phyloP scores from a whole-genome alignment of 2,329 filamentous ascomycete species.

The Colletotrichum sp. region DNA sequence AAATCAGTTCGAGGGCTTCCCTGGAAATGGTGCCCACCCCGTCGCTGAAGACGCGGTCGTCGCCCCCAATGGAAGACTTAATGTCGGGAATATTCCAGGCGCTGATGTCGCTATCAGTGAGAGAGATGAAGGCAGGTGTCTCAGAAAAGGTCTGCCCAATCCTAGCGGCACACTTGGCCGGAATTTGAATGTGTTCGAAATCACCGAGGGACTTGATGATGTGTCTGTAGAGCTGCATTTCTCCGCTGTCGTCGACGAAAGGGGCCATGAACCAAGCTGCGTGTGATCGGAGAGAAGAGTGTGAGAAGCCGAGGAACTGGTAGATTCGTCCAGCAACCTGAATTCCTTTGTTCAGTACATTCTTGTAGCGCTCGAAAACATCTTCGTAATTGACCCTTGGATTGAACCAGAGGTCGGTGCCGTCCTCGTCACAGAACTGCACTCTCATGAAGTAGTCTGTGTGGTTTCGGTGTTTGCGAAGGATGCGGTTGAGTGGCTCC shows the following conservation, averaged over 20 bases:
- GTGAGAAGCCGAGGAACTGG: constrained; percentile 77
- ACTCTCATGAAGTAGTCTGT: constrained; percentile 73
- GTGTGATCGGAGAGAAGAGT: constrained; percentile 77
- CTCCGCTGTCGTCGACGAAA: constrained; percentile 41
- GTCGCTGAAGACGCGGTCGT: constrained; percentile 72
- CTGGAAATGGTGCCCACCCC: constrained; percentile 78
- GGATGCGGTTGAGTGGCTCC: constrained; percentile 73
- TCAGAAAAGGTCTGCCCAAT: constrained; percentile 77
- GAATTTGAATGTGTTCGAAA: constrained; percentile 55
- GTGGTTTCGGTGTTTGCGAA: constrained; percentile 67
- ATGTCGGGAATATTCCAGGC: constrained; percentile 54
- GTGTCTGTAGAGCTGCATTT: constrained; percentile 38
- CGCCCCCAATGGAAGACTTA: constrained; percentile 42
- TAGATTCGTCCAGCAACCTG: constrained; percentile 67
- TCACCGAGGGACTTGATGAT: constrained; percentile 57
- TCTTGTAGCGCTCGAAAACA: constrained; percentile 66
- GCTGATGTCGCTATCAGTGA: constrained; percentile 43
- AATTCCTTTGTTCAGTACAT: constrained; percentile 64
- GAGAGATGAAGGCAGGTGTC: constrained; percentile 67
- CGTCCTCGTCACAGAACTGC: constrained; percentile 77
- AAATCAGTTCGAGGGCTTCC: constrained; percentile 64
- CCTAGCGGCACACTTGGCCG: constrained; percentile 62
- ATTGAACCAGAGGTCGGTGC: constrained; percentile 66
- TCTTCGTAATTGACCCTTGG: constrained; percentile 46
- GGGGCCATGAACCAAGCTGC: constrained; percentile 68